Evolutionary conservation across 768 basidiomycete species (phyloP).

Genomic region (Tulasnella sp.): DNA sequence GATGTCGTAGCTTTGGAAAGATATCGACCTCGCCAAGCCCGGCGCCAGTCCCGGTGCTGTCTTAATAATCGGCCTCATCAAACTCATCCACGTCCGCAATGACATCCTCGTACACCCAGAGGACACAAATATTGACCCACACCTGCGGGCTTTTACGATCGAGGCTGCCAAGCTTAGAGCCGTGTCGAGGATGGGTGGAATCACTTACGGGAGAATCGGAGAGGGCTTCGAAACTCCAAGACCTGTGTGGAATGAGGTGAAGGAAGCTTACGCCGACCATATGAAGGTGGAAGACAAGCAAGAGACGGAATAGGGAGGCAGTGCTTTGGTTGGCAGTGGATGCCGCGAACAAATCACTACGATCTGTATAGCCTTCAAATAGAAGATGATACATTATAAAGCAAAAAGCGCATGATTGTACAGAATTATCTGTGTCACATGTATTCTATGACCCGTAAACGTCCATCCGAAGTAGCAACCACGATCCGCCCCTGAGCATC

Average conservation of each 20-base stretch:
- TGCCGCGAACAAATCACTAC: neutral
- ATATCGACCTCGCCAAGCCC: slow-evolving; percentile 36
- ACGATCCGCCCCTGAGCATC: neutral
- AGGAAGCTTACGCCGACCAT: slow-evolving; percentile 1
- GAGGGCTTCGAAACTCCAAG: slow-evolving; percentile 27
- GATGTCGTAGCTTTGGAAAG: slow-evolving; percentile 37
- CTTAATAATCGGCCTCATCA: slow-evolving; percentile 44
- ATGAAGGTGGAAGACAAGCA: neutral
- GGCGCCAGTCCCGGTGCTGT: slow-evolving; percentile 29
- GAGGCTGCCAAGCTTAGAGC: slow-evolving; percentile 30
- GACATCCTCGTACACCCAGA: slow-evolving; percentile 17
- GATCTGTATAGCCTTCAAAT: neutral
- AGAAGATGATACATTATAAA: neutral
- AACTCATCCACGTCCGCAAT: slow-evolving; percentile 40
- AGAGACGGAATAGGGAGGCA: neutral
- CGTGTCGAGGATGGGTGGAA: slow-evolving; percentile 32
- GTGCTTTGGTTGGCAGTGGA: neutral
- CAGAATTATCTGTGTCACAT: neutral
- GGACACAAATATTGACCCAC: slow-evolving; percentile 26
- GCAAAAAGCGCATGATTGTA: neutral
- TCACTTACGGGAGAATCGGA: slow-evolving; percentile 27
- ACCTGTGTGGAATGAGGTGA: slow-evolving; percentile 15
- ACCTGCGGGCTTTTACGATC: slow-evolving; percentile 24
- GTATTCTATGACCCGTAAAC: neutral
- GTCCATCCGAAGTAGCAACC: neutral